Base-by-base conservation (phyloP, 805 yeast species). In the Candida maesae region DNA sequence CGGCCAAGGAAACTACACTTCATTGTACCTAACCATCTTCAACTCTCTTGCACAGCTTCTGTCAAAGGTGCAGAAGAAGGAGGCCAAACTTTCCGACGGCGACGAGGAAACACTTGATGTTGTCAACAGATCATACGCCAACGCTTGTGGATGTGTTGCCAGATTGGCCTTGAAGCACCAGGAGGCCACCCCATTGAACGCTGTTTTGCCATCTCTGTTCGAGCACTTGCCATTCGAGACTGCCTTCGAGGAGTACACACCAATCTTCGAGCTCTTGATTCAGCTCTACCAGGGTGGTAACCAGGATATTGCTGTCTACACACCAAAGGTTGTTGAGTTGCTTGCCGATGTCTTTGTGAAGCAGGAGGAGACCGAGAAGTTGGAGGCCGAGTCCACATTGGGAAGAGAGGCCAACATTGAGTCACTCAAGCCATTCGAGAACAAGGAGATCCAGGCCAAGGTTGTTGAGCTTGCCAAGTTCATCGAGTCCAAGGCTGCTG, bases 91-190 rank as follows among this genome's bases (percentile, higher is more conserved):
- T 34, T 75, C 66, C 41, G 78, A 70, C 42, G 84, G 78, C 47
- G 88, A 81, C 55, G 95, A 83, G 51, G 91, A 84, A 62, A 73
- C 86, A 25, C 76, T 75, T 56, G 95, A 88, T 50, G 83, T 79
- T 45, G 76, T 86, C 53, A 81, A 82, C 66, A 76, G 95, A 68
- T 79, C 95, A 6, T 79, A 78, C 52, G 96, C 98, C 45, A 93
- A 93, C 64, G 96, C 96, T 5, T 84, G 93, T 64, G 99, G 99
- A 33, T 93, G 98, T 75, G 95, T 90, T 43, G 90, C 96, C 14
- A 80, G 99, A 66, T 74, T 93, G 85, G 76, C 85, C 12, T 68
- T 86, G 62, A 81, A 83, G 60, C 76, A 84, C 61, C 79, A 78
- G 55, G 67, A 65, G 28, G 74, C 83, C 27, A 79, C 90, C 52